A percentile compares a stretch with the other conserved stretches of the same genome.
Evolutionary conservation across 2,329 filamentous ascomycete species (phyloP).

Genomic region (Pyrenophora tritici-repentis): DNA sequence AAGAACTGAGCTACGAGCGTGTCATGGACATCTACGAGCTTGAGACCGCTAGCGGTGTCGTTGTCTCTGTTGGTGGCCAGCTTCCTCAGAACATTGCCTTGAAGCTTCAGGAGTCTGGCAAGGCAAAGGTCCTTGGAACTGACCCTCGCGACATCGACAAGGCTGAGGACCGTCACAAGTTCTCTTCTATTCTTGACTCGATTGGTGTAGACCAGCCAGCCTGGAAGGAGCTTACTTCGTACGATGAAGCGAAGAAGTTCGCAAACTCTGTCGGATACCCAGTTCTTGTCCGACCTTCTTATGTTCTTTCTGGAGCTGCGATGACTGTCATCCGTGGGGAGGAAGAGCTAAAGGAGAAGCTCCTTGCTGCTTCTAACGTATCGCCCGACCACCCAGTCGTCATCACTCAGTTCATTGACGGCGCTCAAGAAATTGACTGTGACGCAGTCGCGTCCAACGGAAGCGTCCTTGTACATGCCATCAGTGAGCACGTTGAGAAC

Average conservation of each 20-base stretch:
- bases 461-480: constrained; percentile 85
- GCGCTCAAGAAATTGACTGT: constrained; percentile 93
- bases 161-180: constrained; percentile 97
- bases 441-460: constrained; percentile 89
- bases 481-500: constrained; percentile 95
- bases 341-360: constrained; percentile 91
- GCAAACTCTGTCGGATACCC: constrained; percentile 87
- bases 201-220: constrained; percentile 96
- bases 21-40: constrained; percentile 99
- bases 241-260: constrained; percentile 84
- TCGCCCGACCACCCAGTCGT: constrained; percentile 97
- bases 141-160: constrained; percentile 95
- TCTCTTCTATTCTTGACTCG: constrained; percentile 94
- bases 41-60: constrained; percentile 81
- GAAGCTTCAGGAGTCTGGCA: constrained; percentile 86
- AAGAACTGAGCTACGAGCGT: constrained; percentile 93
- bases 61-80: constrained; percentile 95
- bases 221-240: constrained; percentile 95
- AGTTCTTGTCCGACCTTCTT: constrained; percentile 90
- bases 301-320: constrained; percentile 94
- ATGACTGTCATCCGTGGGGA: constrained; percentile 96
- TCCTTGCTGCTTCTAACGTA: constrained; percentile 85
- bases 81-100: constrained; percentile 97
- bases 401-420: constrained; percentile 98
- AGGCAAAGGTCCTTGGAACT: constrained; percentile 89